phyloP scores from a whole-genome alignment of 2,329 filamentous ascomycete genomes.

The Ophiobolus disseminans region DNA sequence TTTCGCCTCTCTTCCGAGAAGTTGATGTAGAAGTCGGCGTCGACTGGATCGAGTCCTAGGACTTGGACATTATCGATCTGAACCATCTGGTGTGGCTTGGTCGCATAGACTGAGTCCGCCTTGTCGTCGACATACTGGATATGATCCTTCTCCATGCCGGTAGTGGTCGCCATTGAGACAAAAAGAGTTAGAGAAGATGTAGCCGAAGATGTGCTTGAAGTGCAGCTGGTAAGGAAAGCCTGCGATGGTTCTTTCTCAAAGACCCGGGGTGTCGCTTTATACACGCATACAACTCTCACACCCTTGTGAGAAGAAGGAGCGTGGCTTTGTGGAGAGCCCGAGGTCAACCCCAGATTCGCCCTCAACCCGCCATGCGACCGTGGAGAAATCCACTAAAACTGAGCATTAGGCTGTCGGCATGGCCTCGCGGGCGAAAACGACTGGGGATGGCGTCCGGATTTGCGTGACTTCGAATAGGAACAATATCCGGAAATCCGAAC shows the following conservation, averaged over 20 bases:
- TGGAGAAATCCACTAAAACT: background rate
- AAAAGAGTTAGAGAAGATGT: too few species aligned
- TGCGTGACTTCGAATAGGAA: background rate
- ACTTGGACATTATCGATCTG: slow-evolving; percentile 38
- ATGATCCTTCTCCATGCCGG: slow-evolving; percentile 31
- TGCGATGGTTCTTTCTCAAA: background rate
- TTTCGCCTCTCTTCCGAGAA: slow-evolving; percentile 55
- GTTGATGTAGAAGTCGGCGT: slow-evolving; percentile 33
- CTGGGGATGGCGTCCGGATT: background rate
- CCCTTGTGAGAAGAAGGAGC: background rate
- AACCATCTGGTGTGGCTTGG: slow-evolving; percentile 30
- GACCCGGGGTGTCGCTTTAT: background rate
- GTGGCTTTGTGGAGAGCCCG: background rate
- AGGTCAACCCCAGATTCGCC: background rate
- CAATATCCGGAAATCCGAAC: too few species aligned
- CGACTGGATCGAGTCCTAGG: slow-evolving; percentile 26
- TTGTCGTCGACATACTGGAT: slow-evolving; percentile 33
- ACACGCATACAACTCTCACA: background rate
- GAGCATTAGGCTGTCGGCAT: too few species aligned
- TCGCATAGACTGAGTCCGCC: slow-evolving; percentile 19
- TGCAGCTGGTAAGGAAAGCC: background rate
- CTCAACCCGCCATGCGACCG: background rate
- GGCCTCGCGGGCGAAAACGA: too few species aligned
- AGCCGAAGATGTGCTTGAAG: too few species aligned
- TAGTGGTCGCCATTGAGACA: slow-evolving; percentile 21